Base-by-base conservation (phyloP, 345 rosid genomes). In the Moringa oleifera region DNA sequence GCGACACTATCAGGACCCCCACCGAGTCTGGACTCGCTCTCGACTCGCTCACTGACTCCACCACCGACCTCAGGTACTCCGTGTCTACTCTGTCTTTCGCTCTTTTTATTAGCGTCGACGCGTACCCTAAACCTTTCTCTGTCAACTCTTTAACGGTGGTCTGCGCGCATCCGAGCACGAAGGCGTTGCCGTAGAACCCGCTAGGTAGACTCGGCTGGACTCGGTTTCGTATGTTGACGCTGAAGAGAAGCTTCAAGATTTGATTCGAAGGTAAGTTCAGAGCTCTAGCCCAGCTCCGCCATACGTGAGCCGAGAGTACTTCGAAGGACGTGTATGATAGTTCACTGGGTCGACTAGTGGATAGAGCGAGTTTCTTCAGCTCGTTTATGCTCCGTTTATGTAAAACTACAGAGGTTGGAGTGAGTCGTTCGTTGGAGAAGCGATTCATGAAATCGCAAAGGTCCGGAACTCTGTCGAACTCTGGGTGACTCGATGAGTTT, bases 241-340 rank as follows among this genome's bases (percentile, higher is more conserved):
- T 89, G 25, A 91, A 91, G 6, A 91, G 74, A 36, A 91, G 92
- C 81, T 87, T 89, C 51, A 80, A 16, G 36, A 25, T 78, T 68
- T 91, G 98, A 21, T 78, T 85, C 19, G 83, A 65, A 0, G 95
- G 90, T 20, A 91, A 47, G 68, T 81, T 81, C 53, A 91, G 55
- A 1, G 96, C 76, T 55, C 85, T 80, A 7, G 84, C 84, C 98
- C 98, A 91, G 78, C 92, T 82, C 59, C 89, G 65, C 98, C 98
- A 91, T 2, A 87, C 79, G 37, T 91, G 98, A 18, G 95, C 96
- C 0, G 96, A 75, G 12, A 89, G 77, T 20, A 85, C 95, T 58
- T 91, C 96, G 55, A 86, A 91, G 22, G 87, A 83, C 21, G 96
- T 87, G 76, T 59, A 80, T 20, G 53, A 46, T 8, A 70, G 51